A percentile compares a stretch with the other conserved stretches of the same genome.
phyloP scores from a whole-genome alignment of 192 early-diverging fungal genomes.

The Backusella westeae region DNA sequence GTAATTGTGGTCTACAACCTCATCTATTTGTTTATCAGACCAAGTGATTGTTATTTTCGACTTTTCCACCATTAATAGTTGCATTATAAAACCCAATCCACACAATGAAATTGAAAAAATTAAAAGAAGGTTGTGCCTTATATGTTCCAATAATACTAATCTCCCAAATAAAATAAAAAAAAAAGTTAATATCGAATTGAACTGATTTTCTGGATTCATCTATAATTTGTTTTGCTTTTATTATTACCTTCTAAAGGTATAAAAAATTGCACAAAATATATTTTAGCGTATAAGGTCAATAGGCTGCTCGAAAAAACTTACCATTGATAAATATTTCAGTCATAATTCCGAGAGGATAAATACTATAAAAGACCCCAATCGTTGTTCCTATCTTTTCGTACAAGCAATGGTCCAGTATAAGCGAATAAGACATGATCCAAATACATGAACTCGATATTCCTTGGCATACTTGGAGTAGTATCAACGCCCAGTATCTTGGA shows the following conservation, averaged over 20 bases:
- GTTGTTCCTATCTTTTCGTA: not conserved
- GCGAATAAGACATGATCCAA: not conserved
- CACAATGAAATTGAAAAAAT: not conserved
- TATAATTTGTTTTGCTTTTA: not conserved
- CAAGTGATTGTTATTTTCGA: not conserved
- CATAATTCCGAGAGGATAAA: constrained; percentile 5
- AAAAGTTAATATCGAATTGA: not conserved
- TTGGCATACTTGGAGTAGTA: not conserved
- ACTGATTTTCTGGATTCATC: not conserved
- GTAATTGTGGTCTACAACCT: not conserved
- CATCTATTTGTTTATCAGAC: not conserved
- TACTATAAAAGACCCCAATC: not conserved
- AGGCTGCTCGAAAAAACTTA: not conserved
- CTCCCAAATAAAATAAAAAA: not conserved
- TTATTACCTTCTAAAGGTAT: not conserved
- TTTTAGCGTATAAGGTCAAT: no score
- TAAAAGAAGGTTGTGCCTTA: not conserved
- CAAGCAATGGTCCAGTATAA: not conserved
- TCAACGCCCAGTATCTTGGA: not conserved
- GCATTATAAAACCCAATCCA: not conserved
- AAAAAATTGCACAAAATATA: not conserved
- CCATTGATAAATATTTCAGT: not conserved
- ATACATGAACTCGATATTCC: not conserved
- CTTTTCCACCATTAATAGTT: not conserved
- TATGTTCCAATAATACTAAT: not conserved